Percentiles rank a stretch among this genome's conserved stretches.
phyloP scores from a whole-genome alignment of 1,284 basidiomycete genomes.

The Cystobasidium slooffiae region DNA sequence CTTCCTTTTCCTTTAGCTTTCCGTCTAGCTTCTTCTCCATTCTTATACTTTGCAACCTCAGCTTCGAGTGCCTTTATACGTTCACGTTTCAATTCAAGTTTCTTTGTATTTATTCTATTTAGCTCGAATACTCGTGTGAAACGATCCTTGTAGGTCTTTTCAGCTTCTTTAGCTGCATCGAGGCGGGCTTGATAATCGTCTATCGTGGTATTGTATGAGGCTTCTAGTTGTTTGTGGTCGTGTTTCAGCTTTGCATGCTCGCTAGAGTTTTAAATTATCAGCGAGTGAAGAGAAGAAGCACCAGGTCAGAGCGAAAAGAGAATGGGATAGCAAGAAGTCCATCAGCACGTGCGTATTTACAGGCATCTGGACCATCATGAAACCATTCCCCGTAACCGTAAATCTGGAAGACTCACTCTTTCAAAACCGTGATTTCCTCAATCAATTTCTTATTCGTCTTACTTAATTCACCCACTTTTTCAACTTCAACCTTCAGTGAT shows the following conservation, averaged over 20 bases:
- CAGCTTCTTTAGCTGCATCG: background rate
- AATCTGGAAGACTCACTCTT: constrained; percentile 16
- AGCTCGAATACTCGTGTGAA: constrained; percentile 1
- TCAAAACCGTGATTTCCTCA: constrained; percentile 28
- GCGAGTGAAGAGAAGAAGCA: too few relatives aligned
- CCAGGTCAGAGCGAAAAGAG: too few relatives aligned
- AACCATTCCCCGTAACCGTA: too few relatives aligned
- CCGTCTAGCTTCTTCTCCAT: constrained; percentile 19
- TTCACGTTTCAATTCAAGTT: constrained; percentile 4
- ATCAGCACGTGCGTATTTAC: background rate
- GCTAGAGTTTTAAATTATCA: constrained; percentile 6
- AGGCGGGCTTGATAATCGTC: background rate
- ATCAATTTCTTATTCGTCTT: background rate
- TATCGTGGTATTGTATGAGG: constrained; percentile 6
- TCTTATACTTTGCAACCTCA: constrained; percentile 1
- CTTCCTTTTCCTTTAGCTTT: constrained; percentile 10
- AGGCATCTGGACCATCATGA: background rate
- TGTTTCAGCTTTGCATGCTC: constrained; percentile 3
- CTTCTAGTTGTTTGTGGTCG: constrained; percentile 2
- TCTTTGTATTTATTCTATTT: background rate
- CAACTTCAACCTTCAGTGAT: constrained; percentile 9
- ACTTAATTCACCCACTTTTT: background rate
- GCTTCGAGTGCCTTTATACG: constrained; percentile 13
- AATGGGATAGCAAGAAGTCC: too few relatives aligned
- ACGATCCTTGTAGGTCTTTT: background rate